These are phyloP conservation scores for Exophiala xenobiotica DNA, from an alignment of 2,329 filamentous ascomycete genomes.

Conservation along the genomic window DNA sequence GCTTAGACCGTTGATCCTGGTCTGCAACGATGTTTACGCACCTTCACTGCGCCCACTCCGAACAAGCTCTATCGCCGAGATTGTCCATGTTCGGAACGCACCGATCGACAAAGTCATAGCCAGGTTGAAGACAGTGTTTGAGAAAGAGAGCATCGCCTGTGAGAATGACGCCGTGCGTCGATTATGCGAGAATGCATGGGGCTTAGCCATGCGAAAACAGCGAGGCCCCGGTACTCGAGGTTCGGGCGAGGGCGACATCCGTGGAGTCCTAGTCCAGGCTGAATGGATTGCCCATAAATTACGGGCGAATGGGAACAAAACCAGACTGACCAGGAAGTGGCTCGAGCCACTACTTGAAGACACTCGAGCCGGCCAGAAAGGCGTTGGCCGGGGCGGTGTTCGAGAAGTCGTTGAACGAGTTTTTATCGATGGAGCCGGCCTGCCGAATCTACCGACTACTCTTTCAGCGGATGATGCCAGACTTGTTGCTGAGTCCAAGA, in stretches of 20 bases:
- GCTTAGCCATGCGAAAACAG: conserved; percentile 60
- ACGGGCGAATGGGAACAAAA: conserved; percentile 39
- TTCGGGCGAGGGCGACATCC: conserved; percentile 56
- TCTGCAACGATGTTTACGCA: conserved; percentile 97
- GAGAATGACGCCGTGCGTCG: conserved; percentile 85
- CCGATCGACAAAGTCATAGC: conserved; percentile 80
- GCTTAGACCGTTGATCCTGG: conserved; percentile 83
- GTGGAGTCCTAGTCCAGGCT: conserved; percentile 62
- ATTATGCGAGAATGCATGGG: conserved; percentile 65
- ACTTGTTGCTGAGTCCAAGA: conserved; percentile 37
- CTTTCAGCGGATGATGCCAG: conserved; percentile 38
- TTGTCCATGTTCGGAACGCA: conserved; percentile 88
- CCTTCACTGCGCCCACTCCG: conserved; percentile 81
- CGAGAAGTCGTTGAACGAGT: conserved; percentile 66
- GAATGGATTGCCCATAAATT: conserved; percentile 66
- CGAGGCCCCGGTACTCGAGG: conserved; percentile 44
- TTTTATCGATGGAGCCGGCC: conserved; percentile 64
- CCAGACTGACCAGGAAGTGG: conserved; percentile 58
- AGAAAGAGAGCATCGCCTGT: conserved; percentile 82
- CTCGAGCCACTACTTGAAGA: conserved; percentile 59
- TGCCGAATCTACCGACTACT: conserved; percentile 51
- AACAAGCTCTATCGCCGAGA: conserved; percentile 80
- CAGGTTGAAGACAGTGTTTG: conserved; percentile 79
- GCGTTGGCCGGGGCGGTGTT: conserved; percentile 61
- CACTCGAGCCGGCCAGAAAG: conserved; percentile 52